Percentiles rank a stretch among this genome's conserved stretches.
These are phyloP conservation scores for Plantago lanceolata DNA, from an alignment of 305 asterid genomes.

Conservation along the genomic window DNA sequence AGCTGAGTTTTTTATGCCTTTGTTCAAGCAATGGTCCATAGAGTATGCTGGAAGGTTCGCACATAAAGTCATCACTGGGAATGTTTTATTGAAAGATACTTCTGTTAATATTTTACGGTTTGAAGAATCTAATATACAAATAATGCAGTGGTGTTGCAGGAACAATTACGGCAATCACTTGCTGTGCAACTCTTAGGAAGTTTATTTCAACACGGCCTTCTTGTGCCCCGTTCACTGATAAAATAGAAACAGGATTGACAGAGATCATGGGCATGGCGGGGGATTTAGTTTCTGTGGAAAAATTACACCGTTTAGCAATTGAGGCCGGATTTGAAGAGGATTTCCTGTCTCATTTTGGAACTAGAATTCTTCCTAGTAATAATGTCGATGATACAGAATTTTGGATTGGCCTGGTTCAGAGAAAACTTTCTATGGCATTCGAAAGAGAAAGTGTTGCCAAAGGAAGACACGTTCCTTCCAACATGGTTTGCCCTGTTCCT, in stretches of 20 bases:
- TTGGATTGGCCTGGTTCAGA: conserved; percentile 71
- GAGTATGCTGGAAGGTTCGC: conserved; percentile 80
- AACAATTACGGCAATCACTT: conserved; percentile 56
- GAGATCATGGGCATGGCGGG: conserved; percentile 58
- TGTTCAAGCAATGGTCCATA: conserved; percentile 72
- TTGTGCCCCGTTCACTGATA: conserved; percentile 35
- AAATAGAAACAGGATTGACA: conserved; percentile 39
- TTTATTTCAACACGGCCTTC: conserved; percentile 44
- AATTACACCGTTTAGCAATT: conserved; percentile 56
- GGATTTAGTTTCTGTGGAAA: conserved; percentile 47
- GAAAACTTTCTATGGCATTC: conserved; percentile 55
- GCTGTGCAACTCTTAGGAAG: conserved; percentile 57
- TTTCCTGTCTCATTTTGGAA: conserved; percentile 60
- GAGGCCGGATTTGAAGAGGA: conserved; percentile 81
- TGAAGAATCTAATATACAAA: conserved; percentile 31
- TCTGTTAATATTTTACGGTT: neutral
- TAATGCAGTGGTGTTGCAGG: conserved; percentile 87
- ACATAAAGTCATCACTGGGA: neutral
- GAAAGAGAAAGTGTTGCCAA: conserved; percentile 59
- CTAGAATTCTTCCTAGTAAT: conserved; percentile 55
- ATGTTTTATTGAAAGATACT: neutral
- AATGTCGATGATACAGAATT: conserved; percentile 54
- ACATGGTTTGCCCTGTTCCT: conserved; percentile 39
- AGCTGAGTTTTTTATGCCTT: conserved; percentile 53
- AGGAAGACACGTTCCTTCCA: conserved; percentile 35